phyloP scores from a whole-genome alignment of 75 land plant species.

The Larix kaempferi region DNA sequence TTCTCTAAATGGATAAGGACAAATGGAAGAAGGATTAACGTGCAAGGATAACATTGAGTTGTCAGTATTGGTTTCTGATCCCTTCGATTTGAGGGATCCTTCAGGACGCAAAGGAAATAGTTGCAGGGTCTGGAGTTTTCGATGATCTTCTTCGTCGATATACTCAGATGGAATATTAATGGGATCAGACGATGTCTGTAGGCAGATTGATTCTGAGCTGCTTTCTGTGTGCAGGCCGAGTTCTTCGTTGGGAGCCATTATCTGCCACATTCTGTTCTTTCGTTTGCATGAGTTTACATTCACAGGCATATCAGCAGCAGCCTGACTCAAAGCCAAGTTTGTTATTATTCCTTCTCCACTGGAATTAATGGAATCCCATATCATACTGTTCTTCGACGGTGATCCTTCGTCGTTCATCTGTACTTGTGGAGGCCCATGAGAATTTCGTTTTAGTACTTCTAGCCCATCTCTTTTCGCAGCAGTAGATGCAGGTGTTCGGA shows the following conservation, averaged over 20 bases:
- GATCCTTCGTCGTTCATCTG: constrained; percentile 1
- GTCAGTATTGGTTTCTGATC: background rate
- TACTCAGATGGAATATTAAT: background rate
- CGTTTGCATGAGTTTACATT: constrained; percentile 7
- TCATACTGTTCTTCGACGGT: background rate
- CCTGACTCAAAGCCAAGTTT: background rate
- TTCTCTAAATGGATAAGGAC: too few species aligned
- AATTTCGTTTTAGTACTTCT: background rate
- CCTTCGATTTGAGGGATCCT: constrained; percentile 4
- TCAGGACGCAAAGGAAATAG: constrained; percentile 6
- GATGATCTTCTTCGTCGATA: background rate
- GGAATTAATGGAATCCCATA: constrained; percentile 6
- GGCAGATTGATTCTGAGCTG: constrained; percentile 10
- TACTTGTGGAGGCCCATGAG: constrained; percentile 1
- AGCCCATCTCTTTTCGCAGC: constrained; percentile 1
- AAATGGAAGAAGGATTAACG: too few species aligned
- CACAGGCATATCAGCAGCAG: background rate
- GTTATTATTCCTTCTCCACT: background rate
- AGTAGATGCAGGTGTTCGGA: background rate
- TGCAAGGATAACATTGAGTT: background rate
- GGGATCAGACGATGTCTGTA: constrained; percentile 2
- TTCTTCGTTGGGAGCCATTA: background rate
- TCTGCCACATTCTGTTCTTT: constrained; percentile 10
- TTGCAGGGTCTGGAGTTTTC: constrained; percentile 1
- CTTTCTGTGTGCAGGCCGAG: constrained; percentile 10